phyloP scores from a whole-genome alignment of 495 filamentous ascomycete genomes.

The Emericellopsis terricola region DNA sequence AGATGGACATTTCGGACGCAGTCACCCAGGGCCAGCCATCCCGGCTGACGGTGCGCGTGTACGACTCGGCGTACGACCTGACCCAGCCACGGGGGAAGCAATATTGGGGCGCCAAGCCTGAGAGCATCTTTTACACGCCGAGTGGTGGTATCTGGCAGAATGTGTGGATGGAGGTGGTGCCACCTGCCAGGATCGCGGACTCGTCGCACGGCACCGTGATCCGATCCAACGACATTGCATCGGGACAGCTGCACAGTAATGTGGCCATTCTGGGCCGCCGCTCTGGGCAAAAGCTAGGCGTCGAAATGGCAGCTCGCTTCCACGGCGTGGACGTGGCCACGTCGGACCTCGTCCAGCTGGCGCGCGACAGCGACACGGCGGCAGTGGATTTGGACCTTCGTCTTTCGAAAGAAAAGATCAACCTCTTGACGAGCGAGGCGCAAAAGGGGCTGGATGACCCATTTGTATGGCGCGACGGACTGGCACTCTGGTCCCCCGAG shows the following conservation, averaged over 20 bases:
- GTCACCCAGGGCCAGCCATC: conserved; percentile 14
- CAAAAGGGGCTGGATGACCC: conserved; percentile 2
- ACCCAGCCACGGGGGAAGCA: conserved; percentile 26
- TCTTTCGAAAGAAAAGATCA: conserved; percentile 16
- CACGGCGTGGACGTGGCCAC: conserved; percentile 9
- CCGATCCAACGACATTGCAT: conserved; percentile 11
- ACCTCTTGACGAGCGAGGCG: neutral
- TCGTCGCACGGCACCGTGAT: conserved; percentile 13
- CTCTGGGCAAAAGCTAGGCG: conserved; percentile 11
- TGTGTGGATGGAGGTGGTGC: conserved; percentile 40
- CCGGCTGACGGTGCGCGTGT: conserved; percentile 9
- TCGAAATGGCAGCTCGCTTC: conserved; percentile 14
- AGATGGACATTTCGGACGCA: conserved; percentile 31
- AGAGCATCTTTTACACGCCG: conserved; percentile 44
- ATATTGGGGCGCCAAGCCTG: conserved; percentile 27
- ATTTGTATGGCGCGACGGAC: conserved; percentile 11
- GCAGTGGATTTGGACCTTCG: conserved; percentile 28
- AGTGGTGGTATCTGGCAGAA: conserved; percentile 47
- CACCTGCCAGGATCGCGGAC: conserved; percentile 16
- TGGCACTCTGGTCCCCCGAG: conserved; percentile 34
- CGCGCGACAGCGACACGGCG: conserved; percentile 17
- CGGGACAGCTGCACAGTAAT: conserved; percentile 9
- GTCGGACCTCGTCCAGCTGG: conserved; percentile 13
- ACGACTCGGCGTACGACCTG: conserved; percentile 32
- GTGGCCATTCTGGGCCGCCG: conserved; percentile 10